Evolutionary conservation across 805 yeast genomes (phyloP), one percentile per base, ranked within the genome.

Genomic region (Kodamaea jinghongensis): DNA sequence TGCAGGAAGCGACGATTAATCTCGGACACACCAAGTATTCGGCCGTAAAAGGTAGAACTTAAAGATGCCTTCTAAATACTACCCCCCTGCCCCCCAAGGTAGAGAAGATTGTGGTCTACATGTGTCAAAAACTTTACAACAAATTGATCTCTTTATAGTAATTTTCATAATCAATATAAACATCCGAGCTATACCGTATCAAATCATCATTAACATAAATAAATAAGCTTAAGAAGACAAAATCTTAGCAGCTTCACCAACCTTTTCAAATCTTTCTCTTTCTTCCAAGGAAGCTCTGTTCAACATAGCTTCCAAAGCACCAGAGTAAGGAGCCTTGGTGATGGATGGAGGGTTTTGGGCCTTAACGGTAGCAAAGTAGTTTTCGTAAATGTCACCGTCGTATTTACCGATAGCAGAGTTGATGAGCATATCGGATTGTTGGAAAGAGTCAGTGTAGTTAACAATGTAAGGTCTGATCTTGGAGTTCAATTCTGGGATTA

Each of bases 341-440:
- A 60, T 58, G 36, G 66, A 56, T 12, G 81, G 78, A 42, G 79
- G 79, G 54, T 76, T 78, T 34, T 55, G 52, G 6, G 43, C 43
- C 50, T 73, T 71, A 43, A 82, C 83, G 41, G 70, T 67, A 17
- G 55, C 64, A 56, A 82, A 83, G 66, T 88, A 88, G 60, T 85
- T 80, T 55, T 81, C 80, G 66, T 88, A 89, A 41, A 86, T 81
- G 59, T 89, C 82, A 43, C 96, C 96, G 51, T 85, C 80, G 62
- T 75, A 82, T 42, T 71, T 73, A 34, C 96, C 97, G 42, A 89
- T 75, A 4, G 93, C 81, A 0, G 96, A 80, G 60, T 88, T 86
- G 55, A 89, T 73, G 67, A 84, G 76, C 58, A 75, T 83, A 64
- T 89, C 96, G 29, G 87, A 79, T 47, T 84, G 73, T 62, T 83